These are phyloP conservation scores for Lagenidium giganteum DNA, from an alignment of 352 stramenopile genomes.

Conservation along the genomic window DNA sequence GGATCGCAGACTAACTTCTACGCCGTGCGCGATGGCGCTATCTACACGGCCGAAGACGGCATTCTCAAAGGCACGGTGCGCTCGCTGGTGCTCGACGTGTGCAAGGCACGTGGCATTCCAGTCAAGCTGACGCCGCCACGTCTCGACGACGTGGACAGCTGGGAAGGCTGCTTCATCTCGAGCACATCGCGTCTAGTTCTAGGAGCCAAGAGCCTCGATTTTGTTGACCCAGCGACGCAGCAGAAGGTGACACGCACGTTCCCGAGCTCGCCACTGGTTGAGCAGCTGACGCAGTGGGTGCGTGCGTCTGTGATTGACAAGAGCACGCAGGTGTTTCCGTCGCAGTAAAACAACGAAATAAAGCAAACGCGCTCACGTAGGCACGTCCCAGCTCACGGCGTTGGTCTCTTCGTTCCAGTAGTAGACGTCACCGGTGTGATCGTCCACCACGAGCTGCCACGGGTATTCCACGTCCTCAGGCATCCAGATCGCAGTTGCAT, in stretches of 20 bases:
- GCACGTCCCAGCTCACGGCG: slow-evolving; percentile 9
- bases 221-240: slow-evolving; percentile 30
- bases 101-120: slow-evolving; percentile 38
- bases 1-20: slow-evolving; percentile 87
- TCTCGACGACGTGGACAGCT: slow-evolving; percentile 48
- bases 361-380: no score
- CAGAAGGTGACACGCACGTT: slow-evolving; percentile 25
- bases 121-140: slow-evolving; percentile 46
- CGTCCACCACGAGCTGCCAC: slow-evolving; percentile 9
- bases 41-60: slow-evolving; percentile 63
- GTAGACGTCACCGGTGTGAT: slow-evolving; percentile 12
- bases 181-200: slow-evolving; percentile 81
- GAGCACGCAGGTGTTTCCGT: slow-evolving; percentile 52
- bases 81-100: slow-evolving; percentile 66
- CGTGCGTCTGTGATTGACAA: slow-evolving; percentile 41
- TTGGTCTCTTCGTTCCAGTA: slow-evolving; percentile 25
- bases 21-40: slow-evolving; percentile 35
- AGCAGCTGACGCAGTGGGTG: slow-evolving; percentile 38
- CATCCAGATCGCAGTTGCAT: no score
- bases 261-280: slow-evolving; percentile 27
- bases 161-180: slow-evolving; percentile 80
- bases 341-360: no score
- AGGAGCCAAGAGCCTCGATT: slow-evolving; percentile 43
- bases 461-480: background rate
- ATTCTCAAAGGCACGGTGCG: slow-evolving; percentile 80